These are phyloP conservation scores for Periglandula ipomoeae DNA, from an alignment of 2,329 filamentous ascomycete genomes.

Conservation along the genomic window DNA sequence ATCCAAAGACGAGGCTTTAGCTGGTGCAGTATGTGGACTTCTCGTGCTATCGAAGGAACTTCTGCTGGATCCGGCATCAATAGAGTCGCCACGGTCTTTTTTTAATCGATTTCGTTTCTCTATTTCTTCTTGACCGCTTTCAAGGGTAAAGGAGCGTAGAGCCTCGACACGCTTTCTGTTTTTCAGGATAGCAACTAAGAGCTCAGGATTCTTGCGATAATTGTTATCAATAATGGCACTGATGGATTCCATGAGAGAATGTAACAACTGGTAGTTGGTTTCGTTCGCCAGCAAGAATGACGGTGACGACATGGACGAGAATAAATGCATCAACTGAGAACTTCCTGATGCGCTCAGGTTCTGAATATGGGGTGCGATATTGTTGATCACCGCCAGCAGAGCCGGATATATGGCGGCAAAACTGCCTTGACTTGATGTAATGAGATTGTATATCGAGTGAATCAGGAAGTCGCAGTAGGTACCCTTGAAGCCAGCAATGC, in stretches of 20 bases:
- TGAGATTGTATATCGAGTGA: conserved; percentile 87
- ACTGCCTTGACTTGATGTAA: conserved; percentile 83
- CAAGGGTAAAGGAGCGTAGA: conserved; percentile 77
- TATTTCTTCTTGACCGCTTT: conserved; percentile 86
- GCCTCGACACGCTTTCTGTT: conserved; percentile 79
- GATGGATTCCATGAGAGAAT: conserved; percentile 77
- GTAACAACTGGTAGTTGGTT: conserved; percentile 72
- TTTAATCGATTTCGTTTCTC: conserved; percentile 64
- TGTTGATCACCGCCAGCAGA: conserved; percentile 84
- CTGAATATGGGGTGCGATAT: conserved; percentile 78
- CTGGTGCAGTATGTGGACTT: conserved; percentile 39
- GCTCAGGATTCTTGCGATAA: conserved; percentile 68
- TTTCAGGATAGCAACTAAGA: conserved; percentile 70
- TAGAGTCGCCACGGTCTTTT: conserved; percentile 47
- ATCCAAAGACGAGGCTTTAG: conserved; percentile 19
- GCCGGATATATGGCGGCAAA: conserved; percentile 88
- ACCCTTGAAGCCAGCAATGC: conserved; percentile 75
- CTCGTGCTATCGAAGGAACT: conserved; percentile 60
- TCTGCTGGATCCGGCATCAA: conserved; percentile 40
- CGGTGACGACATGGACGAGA: conserved; percentile 85
- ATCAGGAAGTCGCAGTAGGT: conserved; percentile 92
- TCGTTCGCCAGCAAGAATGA: conserved; percentile 90
- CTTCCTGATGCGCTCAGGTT: conserved; percentile 66
- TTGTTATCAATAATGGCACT: conserved; percentile 88
- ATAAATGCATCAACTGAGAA: conserved; percentile 77